Conservation (phyloP, 78 protist species). For the Protostelium mycophagum region DNA sequence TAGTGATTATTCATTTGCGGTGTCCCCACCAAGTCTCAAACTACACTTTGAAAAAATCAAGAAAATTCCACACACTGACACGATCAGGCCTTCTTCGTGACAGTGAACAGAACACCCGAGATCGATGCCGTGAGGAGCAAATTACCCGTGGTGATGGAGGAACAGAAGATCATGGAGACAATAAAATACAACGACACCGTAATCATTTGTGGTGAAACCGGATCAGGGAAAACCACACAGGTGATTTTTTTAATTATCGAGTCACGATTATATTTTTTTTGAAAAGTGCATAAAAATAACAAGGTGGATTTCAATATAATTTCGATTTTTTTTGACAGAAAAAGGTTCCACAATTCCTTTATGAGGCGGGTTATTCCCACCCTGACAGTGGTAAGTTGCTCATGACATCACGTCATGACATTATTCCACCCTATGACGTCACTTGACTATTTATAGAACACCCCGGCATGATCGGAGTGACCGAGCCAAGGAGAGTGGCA, state of each 20-base stretch:
- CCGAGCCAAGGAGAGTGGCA: constrained; percentile 99
- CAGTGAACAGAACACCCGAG: constrained; percentile 35
- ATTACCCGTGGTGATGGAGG: constrained; percentile 63
- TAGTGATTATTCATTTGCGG: constrained; percentile 9
- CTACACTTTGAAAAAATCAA: background rate
- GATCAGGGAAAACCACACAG: constrained; percentile 69
- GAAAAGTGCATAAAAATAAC: too few species aligned
- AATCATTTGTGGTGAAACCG: constrained; percentile 71
- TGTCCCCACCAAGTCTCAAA: background rate
- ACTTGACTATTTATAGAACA: background rate
- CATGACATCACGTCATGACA: too few species aligned
- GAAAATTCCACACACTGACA: background rate
- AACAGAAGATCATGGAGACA: constrained; percentile 81
- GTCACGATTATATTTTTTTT: too few species aligned
- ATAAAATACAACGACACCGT: constrained; percentile 69
- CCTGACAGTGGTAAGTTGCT: constrained; percentile 10
- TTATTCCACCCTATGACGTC: background rate
- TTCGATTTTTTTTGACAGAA: background rate
- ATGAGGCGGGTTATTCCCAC: constrained; percentile 48
- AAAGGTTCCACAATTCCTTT: constrained; percentile 45
- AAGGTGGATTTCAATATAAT: too few species aligned
- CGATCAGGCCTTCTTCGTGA: constrained; percentile 29
- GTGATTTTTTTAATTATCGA: too few species aligned
- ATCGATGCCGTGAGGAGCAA: constrained; percentile 22
- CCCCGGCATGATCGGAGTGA: constrained; percentile 91